Conservation (phyloP, 768 basidiomycete species). For the Paxillus rubicundulus region DNA sequence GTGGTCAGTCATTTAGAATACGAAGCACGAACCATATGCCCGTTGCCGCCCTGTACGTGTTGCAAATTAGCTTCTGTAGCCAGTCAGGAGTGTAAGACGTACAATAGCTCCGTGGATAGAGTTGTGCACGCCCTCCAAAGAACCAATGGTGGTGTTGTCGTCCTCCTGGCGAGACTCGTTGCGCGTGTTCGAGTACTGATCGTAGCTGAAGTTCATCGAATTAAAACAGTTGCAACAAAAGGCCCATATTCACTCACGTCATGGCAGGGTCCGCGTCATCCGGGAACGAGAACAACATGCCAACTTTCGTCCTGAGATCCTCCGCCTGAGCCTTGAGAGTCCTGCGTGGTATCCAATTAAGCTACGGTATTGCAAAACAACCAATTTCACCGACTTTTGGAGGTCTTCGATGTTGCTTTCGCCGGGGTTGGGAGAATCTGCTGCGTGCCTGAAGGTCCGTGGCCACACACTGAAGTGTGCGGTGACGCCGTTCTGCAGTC, state of each 20-base stretch:
- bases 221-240: neutral
- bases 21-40: slow-evolving; percentile 23
- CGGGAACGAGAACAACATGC: slow-evolving; percentile 19
- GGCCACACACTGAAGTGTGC: slow-evolving; percentile 22
- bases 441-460: slow-evolving; percentile 18
- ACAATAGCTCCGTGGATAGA: slow-evolving; percentile 18
- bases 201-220: slow-evolving; percentile 17
- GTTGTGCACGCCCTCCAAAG: slow-evolving; percentile 24
- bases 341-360: slow-evolving; percentile 3
- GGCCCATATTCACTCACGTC: slow-evolving; percentile 5
- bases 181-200: slow-evolving; percentile 28
- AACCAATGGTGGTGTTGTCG: slow-evolving; percentile 10
- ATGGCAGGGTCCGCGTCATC: slow-evolving; percentile 10
- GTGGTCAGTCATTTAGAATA: neutral
- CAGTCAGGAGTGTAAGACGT: neutral
- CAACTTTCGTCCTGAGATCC: slow-evolving; percentile 14
- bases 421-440: slow-evolving; percentile 5
- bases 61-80: neutral
- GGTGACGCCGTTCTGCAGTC: slow-evolving; percentile 6
- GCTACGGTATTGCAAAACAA: neutral
- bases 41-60: slow-evolving; percentile 22
- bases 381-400: slow-evolving; percentile 11
- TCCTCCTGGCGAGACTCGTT: slow-evolving; percentile 17
- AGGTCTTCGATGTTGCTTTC: slow-evolving; percentile 13
- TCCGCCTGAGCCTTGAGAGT: slow-evolving; percentile 14